phyloP scores from a whole-genome alignment of 1,139 yeast species.

The Suzukiozyma palmioleophila region DNA sequence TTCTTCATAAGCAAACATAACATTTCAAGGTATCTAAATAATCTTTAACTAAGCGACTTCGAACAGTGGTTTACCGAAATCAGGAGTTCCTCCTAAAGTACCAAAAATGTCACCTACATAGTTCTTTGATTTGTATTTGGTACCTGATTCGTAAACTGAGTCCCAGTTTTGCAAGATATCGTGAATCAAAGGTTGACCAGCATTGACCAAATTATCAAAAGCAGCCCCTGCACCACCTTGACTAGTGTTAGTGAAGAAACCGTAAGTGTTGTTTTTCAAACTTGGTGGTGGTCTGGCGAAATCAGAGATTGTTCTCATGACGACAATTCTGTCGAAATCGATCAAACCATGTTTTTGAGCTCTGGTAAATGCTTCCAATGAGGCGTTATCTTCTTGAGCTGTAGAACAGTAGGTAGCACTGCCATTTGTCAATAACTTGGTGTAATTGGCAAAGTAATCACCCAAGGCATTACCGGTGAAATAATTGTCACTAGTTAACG shows the following conservation, averaged over 20 bases:
- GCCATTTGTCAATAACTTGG: slow-evolving; percentile 52
- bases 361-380: slow-evolving; percentile 57
- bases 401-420: slow-evolving; percentile 58
- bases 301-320: slow-evolving; percentile 63
- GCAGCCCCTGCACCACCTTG: slow-evolving; percentile 54
- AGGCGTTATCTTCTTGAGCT: slow-evolving; percentile 68
- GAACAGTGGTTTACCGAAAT: slow-evolving; percentile 21
- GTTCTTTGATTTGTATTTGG: slow-evolving; percentile 41
- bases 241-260: slow-evolving; percentile 45
- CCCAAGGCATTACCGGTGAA: slow-evolving; percentile 52
- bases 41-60: slow-evolving; percentile 13
- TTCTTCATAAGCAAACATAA: too few species aligned
- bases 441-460: slow-evolving; percentile 46
- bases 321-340: slow-evolving; percentile 53
- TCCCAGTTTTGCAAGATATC: slow-evolving; percentile 56
- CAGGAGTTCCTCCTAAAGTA: slow-evolving; percentile 40
- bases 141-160: slow-evolving; percentile 31
- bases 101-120: slow-evolving; percentile 60
- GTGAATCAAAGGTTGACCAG: slow-evolving; percentile 51
- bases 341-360: slow-evolving; percentile 51
- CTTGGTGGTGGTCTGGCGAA: slow-evolving; percentile 55
- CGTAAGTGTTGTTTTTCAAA: slow-evolving; percentile 32
- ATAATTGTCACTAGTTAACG: slow-evolving; percentile 58
- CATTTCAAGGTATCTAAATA: too few species aligned
- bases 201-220: slow-evolving; percentile 47